Evolutionary conservation across 495 filamentous ascomycete species (phyloP), one percentile per base, ranked within the genome.

Genomic region (Cladorrhinum samala): DNA sequence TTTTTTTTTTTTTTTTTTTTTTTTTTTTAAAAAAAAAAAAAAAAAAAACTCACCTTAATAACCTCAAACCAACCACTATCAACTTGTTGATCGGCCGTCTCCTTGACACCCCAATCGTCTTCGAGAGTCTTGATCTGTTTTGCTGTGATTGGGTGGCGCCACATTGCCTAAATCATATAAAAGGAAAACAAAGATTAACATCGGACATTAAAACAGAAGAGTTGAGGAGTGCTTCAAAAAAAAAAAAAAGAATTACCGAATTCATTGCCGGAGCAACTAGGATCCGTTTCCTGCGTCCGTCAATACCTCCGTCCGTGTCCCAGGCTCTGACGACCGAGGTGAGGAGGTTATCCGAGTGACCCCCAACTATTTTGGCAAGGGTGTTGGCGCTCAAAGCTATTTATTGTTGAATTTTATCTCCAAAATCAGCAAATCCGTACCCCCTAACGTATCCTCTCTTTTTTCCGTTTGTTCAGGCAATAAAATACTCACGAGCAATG

Each of bases 241-340:
- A 23, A 5, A 43, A 19, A 13, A n/a, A n/a, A n/a, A n/a, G n/a
- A n/a, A 11, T 20, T 52, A 63, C 67, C 56, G 69, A 54, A 61
- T 68, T 68, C 63, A 67, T 68, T 16, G 63, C 67, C 40, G 73
- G 72, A 1, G 75, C 86, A 0, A 87, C 84, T 3, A 86, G 38
- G 46, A 88, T 85, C 24, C 66, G 63, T 65, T 81, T 83, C 60
- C 66, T 72, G 56, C 65, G 64, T 18, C 55, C 61, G 55, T 87
- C 84, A 8, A 86, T 72, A 44, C 70, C 61, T 23, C 81, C 82
- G 16, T 82, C 83, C 1, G 83, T 83, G 68, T 96, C 91, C 92
- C 92, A 96, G 1, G 91, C 91, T 20, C 91, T 72, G n/a, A 95
- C 76, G 1, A 92, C 84, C 33, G 77, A 83, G 9, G 79, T 75